Base-by-base conservation (phyloP, 139 green algal genomes). In the Tetraselmis chui region DNA sequence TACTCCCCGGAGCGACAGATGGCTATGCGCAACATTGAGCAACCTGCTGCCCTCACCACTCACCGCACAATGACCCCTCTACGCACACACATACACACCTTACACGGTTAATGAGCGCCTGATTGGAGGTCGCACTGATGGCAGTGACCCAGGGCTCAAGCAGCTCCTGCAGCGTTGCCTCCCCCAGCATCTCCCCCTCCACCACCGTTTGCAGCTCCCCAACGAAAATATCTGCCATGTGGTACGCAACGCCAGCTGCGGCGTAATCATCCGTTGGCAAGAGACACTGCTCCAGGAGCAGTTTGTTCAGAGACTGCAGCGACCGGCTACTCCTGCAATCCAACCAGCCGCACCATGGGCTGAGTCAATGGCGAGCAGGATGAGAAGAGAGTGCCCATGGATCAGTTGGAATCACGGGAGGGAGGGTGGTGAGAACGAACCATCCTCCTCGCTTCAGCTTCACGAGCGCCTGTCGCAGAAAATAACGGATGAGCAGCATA, bases 401-500 rank as follows among this genome's bases (percentile, higher is more conserved):
- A 82, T 23, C 28, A 58, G 59, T 22, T 23, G 59, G n/a, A n/a
- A 23, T 77, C 2, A 26, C 28, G 28, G 11, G 30, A 23, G 27
- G 29, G 28, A 29, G 1, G 31, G 27, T 25, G 30, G 75, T 5
- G 2, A 22, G n/a, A 27, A 29, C 89, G 76, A 76, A 92, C 91
- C 91, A 95, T 0, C 88, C 58, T 0, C 76, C 5, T 24, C 32
- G 31, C 1, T 80, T 32, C 22, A 95, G 28, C 11, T 80, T 76
- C 1, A 24, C 5, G 11, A 96, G 88, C 76, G 90, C 31, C 0
- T 83, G 28, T 0, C 59, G 31, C 77, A 97, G 11, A 77, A 98
- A 94, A 75, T 89, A 91, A 30, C 95, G 86, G 1, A 97, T 87
- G 1, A 98, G 92, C 90, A 97, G 86, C 83, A 98, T 90, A 85